Evolutionary conservation across 2,329 filamentous ascomycete genomes (phyloP).

Genomic region (Fusarium sp.): DNA sequence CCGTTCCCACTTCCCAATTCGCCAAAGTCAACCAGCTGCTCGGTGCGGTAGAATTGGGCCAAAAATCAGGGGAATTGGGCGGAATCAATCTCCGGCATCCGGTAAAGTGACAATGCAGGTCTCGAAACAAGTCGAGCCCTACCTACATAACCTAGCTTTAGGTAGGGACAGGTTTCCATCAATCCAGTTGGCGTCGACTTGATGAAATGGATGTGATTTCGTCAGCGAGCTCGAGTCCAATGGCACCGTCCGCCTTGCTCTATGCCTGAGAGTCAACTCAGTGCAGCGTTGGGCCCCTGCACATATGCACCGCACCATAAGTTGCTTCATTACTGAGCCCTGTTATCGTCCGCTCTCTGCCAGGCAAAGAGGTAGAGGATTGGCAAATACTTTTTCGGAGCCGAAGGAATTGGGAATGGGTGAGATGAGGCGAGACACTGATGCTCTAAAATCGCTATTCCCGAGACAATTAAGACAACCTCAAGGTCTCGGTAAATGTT

Average conservation of each 20-base stretch:
- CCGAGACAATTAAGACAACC: conserved; percentile 31
- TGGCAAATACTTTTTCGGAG: background rate
- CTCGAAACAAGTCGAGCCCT: conserved; percentile 6
- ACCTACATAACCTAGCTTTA: background rate
- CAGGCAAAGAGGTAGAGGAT: background rate
- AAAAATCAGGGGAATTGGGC: conserved; percentile 19
- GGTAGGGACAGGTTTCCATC: background rate
- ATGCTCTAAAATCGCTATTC: conserved; percentile 23
- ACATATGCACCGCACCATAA: background rate
- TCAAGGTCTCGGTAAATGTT: conserved; percentile 11
- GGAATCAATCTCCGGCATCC: conserved; percentile 42
- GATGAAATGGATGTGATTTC: background rate
- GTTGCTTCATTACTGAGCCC: background rate
- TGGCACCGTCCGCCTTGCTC: conserved; percentile 34
- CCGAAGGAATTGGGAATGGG: background rate
- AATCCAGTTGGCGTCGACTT: background rate
- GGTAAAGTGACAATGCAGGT: conserved; percentile 21
- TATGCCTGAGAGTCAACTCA: conserved; percentile 2
- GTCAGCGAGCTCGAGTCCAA: conserved; percentile 18
- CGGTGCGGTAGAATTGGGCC: conserved; percentile 34
- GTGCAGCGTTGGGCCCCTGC: background rate
- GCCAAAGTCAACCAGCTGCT: conserved; percentile 44
- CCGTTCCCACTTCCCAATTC: conserved; percentile 35
- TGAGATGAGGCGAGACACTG: background rate
- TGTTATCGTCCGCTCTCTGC: background rate